phyloP scores from a whole-genome alignment of 768 basidiomycete species.

The Tubosaeta sp. region DNA sequence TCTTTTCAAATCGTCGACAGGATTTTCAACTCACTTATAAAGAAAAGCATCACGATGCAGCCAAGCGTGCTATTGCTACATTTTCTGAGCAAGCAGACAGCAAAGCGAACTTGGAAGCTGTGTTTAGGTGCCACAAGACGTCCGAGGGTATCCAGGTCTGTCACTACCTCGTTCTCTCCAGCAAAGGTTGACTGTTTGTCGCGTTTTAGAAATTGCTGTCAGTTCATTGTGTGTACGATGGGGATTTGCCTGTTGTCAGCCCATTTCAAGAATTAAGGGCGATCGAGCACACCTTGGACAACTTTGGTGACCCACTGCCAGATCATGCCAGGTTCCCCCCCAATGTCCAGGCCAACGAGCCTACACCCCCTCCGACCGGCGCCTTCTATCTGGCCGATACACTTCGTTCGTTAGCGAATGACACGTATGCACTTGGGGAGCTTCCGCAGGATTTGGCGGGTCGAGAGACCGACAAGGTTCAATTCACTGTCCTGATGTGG shows the following conservation, averaged over 20 bases:
- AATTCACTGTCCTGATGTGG: background rate
- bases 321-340: background rate
- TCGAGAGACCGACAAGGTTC: background rate
- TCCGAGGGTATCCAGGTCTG: slow-evolving; percentile 2
- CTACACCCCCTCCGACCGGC: background rate
- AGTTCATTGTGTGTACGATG: slow-evolving; percentile 11
- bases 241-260: background rate
- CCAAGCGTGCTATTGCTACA: slow-evolving; percentile 2
- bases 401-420: background rate
- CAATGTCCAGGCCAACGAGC: background rate
- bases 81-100: slow-evolving; percentile 2
- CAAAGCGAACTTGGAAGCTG: slow-evolving; percentile 9
- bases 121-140: slow-evolving; percentile 3
- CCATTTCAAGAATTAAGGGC: background rate
- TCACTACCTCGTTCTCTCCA: background rate
- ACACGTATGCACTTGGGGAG: background rate
- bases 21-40: slow-evolving; percentile 3
- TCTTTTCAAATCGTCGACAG: background rate
- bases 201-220: background rate
- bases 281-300: background rate
- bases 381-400: background rate
- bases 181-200: background rate
- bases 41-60: background rate
- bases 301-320: background rate
- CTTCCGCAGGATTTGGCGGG: background rate